These are phyloP conservation scores for Penicillium alfredii DNA, from an alignment of 495 filamentous ascomycete species.

Conservation along the genomic window DNA sequence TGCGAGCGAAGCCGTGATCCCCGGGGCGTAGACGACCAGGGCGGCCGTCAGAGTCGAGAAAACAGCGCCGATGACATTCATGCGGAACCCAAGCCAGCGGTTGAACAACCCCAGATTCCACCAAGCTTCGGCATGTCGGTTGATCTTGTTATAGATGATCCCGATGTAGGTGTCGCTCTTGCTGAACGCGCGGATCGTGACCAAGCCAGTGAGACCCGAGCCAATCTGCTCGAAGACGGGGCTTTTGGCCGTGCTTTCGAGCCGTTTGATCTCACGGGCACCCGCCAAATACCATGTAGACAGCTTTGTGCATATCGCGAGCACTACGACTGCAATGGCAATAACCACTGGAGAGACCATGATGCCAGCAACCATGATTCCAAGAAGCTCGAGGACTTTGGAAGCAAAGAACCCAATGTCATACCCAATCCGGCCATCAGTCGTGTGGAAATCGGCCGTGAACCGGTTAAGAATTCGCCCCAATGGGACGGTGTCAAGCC, in stretches of 20 bases:
- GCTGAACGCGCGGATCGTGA: slow-evolving; percentile 70
- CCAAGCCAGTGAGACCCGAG: slow-evolving; percentile 61
- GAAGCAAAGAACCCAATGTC: slow-evolving; percentile 52
- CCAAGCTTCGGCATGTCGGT: slow-evolving; percentile 54
- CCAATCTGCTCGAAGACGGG: slow-evolving; percentile 76
- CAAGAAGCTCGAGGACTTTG: slow-evolving; percentile 32
- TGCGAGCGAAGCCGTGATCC: slow-evolving; percentile 67
- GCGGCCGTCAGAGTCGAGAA: slow-evolving; percentile 61
- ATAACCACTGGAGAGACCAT: slow-evolving; percentile 30
- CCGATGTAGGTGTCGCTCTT: slow-evolving; percentile 58
- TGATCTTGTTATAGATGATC: slow-evolving; percentile 60
- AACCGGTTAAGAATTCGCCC: slow-evolving; percentile 78
- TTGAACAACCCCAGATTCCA: slow-evolving; percentile 69
- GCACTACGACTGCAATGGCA: slow-evolving; percentile 17
- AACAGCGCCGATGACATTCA: slow-evolving; percentile 62
- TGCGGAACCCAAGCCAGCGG: slow-evolving; percentile 68
- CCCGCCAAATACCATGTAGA: slow-evolving; percentile 57
- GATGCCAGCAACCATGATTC: slow-evolving; percentile 29
- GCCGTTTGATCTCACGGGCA: slow-evolving; percentile 68
- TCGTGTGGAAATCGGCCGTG: slow-evolving; percentile 65
- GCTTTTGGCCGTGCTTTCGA: slow-evolving; percentile 67
- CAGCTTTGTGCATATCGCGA: slow-evolving; percentile 48
- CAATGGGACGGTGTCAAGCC: slow-evolving; percentile 76
- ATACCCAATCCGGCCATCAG: slow-evolving; percentile 60
- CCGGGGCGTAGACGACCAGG: slow-evolving; percentile 55